These are phyloP conservation scores for Cryphonectria radicalis DNA, from an alignment of 2,329 filamentous ascomycete species.

Conservation along the genomic window DNA sequence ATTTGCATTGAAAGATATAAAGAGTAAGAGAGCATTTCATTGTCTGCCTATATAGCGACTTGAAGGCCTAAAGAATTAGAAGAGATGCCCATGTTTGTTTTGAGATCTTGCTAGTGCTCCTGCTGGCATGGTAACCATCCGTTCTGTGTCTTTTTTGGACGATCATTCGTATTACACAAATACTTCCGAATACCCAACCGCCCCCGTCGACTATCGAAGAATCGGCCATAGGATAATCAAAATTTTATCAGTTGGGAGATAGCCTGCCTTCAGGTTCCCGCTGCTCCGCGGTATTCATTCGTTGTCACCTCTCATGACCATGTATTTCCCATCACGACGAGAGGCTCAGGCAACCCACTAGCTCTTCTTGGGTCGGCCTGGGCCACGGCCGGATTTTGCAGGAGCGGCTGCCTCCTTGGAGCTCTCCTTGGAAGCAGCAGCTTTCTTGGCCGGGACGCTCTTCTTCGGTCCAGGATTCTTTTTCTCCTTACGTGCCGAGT, in stretches of 20 bases:
- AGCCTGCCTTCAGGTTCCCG: background rate
- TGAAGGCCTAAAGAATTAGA: background rate
- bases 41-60: background rate
- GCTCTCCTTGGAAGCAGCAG: conserved; percentile 16
- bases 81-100: background rate
- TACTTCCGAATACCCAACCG: background rate
- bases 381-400: conserved; percentile 13
- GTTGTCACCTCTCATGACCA: background rate
- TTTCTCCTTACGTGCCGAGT: conserved; percentile 36
- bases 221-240: background rate
- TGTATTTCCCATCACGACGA: background rate
- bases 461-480: conserved; percentile 15
- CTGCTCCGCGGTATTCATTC: background rate
- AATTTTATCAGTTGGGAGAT: background rate
- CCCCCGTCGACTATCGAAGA: background rate
- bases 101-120: background rate
- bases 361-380: conserved; percentile 18
- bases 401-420: conserved; percentile 27
- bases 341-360: background rate
- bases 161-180: background rate
- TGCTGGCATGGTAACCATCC: background rate
- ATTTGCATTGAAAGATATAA: background rate
- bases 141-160: background rate
- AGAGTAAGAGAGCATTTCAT: background rate
- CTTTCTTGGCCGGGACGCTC: conserved; percentile 24